Conservation (phyloP, 495 filamentous ascomycete genomes). For the Tetracladium setigerum region DNA sequence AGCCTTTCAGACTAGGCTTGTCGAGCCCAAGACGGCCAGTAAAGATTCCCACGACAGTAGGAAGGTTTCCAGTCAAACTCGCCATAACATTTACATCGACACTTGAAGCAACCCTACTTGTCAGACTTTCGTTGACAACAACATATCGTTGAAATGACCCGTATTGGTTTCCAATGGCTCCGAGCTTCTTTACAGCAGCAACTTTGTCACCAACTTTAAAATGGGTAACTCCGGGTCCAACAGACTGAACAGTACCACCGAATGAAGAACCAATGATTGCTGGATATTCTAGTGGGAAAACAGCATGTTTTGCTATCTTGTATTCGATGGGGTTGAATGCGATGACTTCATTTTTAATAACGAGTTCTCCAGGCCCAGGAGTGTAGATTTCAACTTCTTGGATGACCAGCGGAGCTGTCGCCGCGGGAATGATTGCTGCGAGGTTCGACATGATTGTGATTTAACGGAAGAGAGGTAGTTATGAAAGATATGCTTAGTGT, state of each 20-base stretch:
- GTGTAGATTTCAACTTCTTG: too few relatives aligned
- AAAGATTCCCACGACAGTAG: slow-evolving; percentile 55
- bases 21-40: slow-evolving; percentile 17
- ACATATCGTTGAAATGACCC: slow-evolving; percentile 27
- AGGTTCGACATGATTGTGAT: too few relatives aligned
- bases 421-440: too few relatives aligned
- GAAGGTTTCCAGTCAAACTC: slow-evolving; percentile 62
- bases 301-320: slow-evolving; percentile 1
- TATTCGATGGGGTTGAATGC: slow-evolving; percentile 5
- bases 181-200: slow-evolving; percentile 16
- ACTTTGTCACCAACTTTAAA: slow-evolving; percentile 42
- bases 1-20: too few relatives aligned
- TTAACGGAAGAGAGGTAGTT: too few relatives aligned
- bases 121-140: slow-evolving; percentile 6
- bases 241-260: slow-evolving; percentile 40
- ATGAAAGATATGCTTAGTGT: too few relatives aligned
- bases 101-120: slow-evolving; percentile 23
- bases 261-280: slow-evolving; percentile 44
- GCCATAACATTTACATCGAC: slow-evolving; percentile 60
- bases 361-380: not conserved
- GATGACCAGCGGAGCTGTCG: too few relatives aligned
- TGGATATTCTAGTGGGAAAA: slow-evolving; percentile 33
- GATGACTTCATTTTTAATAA: slow-evolving; percentile 4
- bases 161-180: slow-evolving; percentile 13
- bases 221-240: slow-evolving; percentile 33